Evolutionary conservation across 2,329 filamentous ascomycete species (phyloP).

Genomic region (Incumbomyces delicatus): DNA sequence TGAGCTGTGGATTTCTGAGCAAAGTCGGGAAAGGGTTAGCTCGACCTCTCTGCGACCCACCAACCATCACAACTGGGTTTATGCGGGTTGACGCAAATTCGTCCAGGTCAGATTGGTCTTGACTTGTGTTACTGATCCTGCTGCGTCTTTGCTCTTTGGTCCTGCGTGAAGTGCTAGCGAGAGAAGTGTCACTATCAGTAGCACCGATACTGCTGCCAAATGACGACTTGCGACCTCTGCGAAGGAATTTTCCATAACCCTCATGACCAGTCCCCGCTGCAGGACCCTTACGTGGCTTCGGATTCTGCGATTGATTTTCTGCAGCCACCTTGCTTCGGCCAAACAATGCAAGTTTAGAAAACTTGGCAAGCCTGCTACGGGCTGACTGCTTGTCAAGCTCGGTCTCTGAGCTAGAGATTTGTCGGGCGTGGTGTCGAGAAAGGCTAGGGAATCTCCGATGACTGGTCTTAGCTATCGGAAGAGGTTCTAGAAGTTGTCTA

Average conservation of each 20-base stretch:
- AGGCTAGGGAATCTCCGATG: slow-evolving; percentile 29
- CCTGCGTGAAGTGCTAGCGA: slow-evolving; percentile 29
- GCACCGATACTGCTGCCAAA: slow-evolving; percentile 25
- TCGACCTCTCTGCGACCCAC: slow-evolving; percentile 24
- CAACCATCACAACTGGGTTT: slow-evolving; percentile 41
- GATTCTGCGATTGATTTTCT: slow-evolving; percentile 55
- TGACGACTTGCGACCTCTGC: slow-evolving; percentile 36
- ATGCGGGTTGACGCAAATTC: slow-evolving; percentile 39
- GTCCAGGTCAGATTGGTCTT: slow-evolving; percentile 35
- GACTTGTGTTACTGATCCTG: slow-evolving; percentile 24
- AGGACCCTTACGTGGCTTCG: slow-evolving; percentile 65
- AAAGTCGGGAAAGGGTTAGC: slow-evolving; percentile 1
- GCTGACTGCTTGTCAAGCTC: slow-evolving; percentile 21
- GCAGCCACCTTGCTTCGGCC: slow-evolving; percentile 47
- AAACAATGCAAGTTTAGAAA: slow-evolving; percentile 70
- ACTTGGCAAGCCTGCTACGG: slow-evolving; percentile 28
- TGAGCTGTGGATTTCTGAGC: slow-evolving; percentile 1
- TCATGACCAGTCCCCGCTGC: slow-evolving; percentile 91
- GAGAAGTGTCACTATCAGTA: slow-evolving; percentile 29
- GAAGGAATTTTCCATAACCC: slow-evolving; percentile 41
- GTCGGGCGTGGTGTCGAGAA: slow-evolving; percentile 42
- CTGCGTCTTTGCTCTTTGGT: slow-evolving; percentile 33
- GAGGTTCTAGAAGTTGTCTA: slow-evolving; percentile 30
- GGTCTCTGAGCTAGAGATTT: background rate
- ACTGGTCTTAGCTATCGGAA: slow-evolving; percentile 49